Conservation (phyloP, 257 asterid genomes). For the Fraxinus cuspidata region DNA sequence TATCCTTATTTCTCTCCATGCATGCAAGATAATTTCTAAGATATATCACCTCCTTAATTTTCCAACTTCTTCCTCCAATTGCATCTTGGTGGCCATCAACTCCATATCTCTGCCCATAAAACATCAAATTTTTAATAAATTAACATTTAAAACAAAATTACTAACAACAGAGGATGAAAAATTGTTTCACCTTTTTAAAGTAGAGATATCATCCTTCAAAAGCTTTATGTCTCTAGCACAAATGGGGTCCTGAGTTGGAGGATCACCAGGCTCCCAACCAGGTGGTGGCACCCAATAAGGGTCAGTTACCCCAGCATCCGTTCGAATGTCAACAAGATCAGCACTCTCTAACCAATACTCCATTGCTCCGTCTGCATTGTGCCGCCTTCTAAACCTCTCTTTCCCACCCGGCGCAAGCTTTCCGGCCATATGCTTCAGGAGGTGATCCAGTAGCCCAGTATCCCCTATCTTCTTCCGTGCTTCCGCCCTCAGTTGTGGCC, state of each 20-base stretch:
- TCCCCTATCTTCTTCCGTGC: constrained; percentile 93
- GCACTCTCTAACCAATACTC: constrained; percentile 98
- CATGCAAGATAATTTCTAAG: neutral
- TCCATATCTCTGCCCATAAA: constrained; percentile 15
- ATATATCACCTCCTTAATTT: constrained; percentile 37
- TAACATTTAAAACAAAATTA: neutral
- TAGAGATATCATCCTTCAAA: constrained; percentile 55
- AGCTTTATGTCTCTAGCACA: constrained; percentile 70
- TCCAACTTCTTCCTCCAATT: constrained; percentile 36
- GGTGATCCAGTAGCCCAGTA: constrained; percentile 89
- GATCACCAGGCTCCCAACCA: constrained; percentile 93
- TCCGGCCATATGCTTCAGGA: constrained; percentile 95
- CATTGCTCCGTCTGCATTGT: constrained; percentile 79
- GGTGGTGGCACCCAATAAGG: constrained; percentile 97
- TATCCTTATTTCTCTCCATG: neutral
- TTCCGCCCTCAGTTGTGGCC: constrained; percentile 87
- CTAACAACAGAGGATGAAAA: neutral
- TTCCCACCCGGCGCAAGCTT: constrained; percentile 70
- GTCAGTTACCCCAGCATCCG: constrained; percentile 77
- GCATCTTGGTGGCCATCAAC: constrained; percentile 36
- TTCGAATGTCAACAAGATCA: constrained; percentile 68
- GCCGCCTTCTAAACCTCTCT: constrained; percentile 3
- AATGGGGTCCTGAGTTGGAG: constrained; percentile 85
- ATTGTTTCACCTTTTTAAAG: constrained; percentile 56
- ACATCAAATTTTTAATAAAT: neutral